phyloP scores from a whole-genome alignment of 129 eudicot species.

The Helianthus annuus region DNA sequence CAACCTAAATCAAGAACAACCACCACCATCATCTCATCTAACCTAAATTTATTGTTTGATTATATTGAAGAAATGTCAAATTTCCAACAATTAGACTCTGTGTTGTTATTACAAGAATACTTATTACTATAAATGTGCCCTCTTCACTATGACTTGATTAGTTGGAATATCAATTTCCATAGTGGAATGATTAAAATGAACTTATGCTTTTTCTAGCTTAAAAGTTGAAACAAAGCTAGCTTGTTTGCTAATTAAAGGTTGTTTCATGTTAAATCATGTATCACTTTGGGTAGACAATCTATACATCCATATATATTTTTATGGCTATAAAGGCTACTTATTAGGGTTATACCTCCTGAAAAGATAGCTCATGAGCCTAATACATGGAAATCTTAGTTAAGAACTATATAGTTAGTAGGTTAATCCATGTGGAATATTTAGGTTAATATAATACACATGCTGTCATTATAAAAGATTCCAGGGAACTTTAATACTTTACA shows the following conservation, averaged over 20 bases:
- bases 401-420: slow-evolving; percentile 9
- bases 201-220: slow-evolving; percentile 1
- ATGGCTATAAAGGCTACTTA: too few relatives aligned
- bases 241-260: slow-evolving; percentile 23
- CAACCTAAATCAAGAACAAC: too few relatives aligned
- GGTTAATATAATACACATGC: slow-evolving; percentile 21
- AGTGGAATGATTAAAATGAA: slow-evolving; percentile 15
- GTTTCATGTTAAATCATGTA: slow-evolving; percentile 30
- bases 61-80: too few relatives aligned
- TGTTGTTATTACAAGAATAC: background rate
- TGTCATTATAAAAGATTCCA: slow-evolving; percentile 9
- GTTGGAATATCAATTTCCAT: background rate
- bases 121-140: background rate
- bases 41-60: too few relatives aligned
- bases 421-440: slow-evolving; percentile 22
- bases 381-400: slow-evolving; percentile 20
- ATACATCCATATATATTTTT: slow-evolving; percentile 17
- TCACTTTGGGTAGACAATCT: slow-evolving; percentile 32
- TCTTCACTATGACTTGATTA: background rate
- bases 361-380: slow-evolving; percentile 23
- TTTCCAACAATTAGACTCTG: too few relatives aligned
- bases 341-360: slow-evolving; percentile 25
- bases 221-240: slow-evolving; percentile 11
- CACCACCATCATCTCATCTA: too few relatives aligned
- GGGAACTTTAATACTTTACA: slow-evolving; percentile 14